Evolutionary conservation across 164 flowering plant genomes (phyloP).

Genomic region (Vitis vinifera): ASM3070453v1 NC_081823.1:59001-59500

Average conservation of each 20-base stretch:
- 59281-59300: not conserved
- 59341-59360: too few relatives aligned
- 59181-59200: constrained; percentile 43
- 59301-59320: not conserved
- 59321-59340: too few relatives aligned
- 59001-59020: constrained; percentile 63
- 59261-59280: too few relatives aligned
- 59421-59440: too few relatives aligned
- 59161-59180: constrained; percentile 31
- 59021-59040: constrained; percentile 87
- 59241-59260: not conserved
- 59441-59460: too few relatives aligned
- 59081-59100: constrained; percentile 58
- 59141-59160: constrained; percentile 48
- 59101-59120: constrained; percentile 64
- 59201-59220: not conserved
- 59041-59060: constrained; percentile 63
- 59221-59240: not conserved
- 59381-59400: too few relatives aligned
- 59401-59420: too few relatives aligned
- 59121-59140: constrained; percentile 72
- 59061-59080: constrained; percentile 77
- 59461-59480: not conserved
- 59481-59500: too few relatives aligned
- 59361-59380: too few relatives aligned